phyloP scores from a whole-genome alignment of 352 stramenopile species.

The Phytophthora tentaculata region DNA sequence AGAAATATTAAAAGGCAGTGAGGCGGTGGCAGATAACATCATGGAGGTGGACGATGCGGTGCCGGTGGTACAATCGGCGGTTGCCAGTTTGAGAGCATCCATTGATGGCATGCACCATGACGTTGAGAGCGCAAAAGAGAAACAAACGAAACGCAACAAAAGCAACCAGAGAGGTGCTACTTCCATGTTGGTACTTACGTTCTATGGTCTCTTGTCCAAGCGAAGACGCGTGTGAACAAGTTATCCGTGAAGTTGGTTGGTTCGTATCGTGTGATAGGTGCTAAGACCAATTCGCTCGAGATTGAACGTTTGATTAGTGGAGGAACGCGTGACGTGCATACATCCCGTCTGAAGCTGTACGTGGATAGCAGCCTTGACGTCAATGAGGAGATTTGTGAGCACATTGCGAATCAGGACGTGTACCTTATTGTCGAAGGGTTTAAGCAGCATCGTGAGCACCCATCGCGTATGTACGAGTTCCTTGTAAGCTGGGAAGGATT shows the following conservation, averaged over 20 bases:
- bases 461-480: background rate
- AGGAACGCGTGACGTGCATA: background rate
- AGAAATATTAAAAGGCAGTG: slow-evolving; percentile 9
- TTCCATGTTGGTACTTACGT: slow-evolving; percentile 19
- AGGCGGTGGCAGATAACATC: slow-evolving; percentile 1
- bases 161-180: slow-evolving; percentile 11
- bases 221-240: slow-evolving; percentile 12
- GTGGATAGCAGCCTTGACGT: slow-evolving; percentile 3
- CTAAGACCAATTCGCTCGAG: slow-evolving; percentile 19
- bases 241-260: slow-evolving; percentile 15
- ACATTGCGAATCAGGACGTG: slow-evolving; percentile 12
- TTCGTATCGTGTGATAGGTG: slow-evolving; percentile 10
- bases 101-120: slow-evolving; percentile 14
- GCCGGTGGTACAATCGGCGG: background rate
- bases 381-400: slow-evolving; percentile 14
- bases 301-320: slow-evolving; percentile 11
- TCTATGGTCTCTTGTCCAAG: slow-evolving; percentile 18
- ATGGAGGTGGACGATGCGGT: background rate
- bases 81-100: background rate
- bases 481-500: background rate
- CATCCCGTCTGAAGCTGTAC: slow-evolving; percentile 12
- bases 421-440: slow-evolving; percentile 15
- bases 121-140: slow-evolving; percentile 1
- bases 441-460: slow-evolving; percentile 6
- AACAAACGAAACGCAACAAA: slow-evolving; percentile 20